These are phyloP conservation scores for Ophiocordyceps camponoti-floridani DNA, from an alignment of 2,329 filamentous ascomycete genomes.

Conservation along the genomic window DNA sequence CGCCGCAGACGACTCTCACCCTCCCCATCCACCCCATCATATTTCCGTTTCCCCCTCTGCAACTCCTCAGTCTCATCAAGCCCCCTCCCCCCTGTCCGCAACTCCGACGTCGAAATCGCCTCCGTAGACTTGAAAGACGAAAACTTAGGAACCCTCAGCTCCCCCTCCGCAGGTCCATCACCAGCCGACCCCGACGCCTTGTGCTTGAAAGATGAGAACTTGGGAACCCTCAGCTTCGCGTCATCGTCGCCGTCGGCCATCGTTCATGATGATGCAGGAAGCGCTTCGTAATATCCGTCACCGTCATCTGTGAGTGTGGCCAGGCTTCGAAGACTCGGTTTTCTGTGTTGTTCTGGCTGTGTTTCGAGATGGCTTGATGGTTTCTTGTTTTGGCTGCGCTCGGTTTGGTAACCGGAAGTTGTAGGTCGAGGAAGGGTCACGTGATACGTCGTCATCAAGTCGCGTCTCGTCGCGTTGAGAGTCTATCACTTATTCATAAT, in stretches of 20 bases:
- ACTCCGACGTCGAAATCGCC: conserved; percentile 11
- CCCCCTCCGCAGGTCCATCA: not conserved
- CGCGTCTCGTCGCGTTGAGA: too few species aligned
- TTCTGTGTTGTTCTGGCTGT: too few species aligned
- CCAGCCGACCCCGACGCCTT: conserved; percentile 9
- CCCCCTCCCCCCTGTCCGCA: conserved; percentile 3
- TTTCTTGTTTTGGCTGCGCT: too few species aligned
- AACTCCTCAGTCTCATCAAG: conserved; percentile 6
- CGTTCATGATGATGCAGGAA: conserved; percentile 2
- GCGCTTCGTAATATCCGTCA: not conserved
- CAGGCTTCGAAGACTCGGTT: too few species aligned
- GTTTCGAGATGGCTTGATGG: too few species aligned
- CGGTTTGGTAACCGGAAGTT: too few species aligned
- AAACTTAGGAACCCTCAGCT: conserved; percentile 40
- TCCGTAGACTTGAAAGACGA: conserved; percentile 45
- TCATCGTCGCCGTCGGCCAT: conserved; percentile 12
- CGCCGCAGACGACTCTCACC: conserved; percentile 1
- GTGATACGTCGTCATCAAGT: too few species aligned
- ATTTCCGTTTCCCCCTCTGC: conserved; percentile 3
- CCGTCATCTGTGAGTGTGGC: not conserved
- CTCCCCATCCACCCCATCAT: conserved; percentile 4
- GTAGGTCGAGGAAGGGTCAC: too few species aligned
- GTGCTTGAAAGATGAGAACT: conserved; percentile 56
- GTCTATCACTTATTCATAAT: too few species aligned
- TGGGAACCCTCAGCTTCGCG: conserved; percentile 26